Evolutionary conservation across 345 rosid species (phyloP).

Genomic region (Populus deltoides): DNA sequence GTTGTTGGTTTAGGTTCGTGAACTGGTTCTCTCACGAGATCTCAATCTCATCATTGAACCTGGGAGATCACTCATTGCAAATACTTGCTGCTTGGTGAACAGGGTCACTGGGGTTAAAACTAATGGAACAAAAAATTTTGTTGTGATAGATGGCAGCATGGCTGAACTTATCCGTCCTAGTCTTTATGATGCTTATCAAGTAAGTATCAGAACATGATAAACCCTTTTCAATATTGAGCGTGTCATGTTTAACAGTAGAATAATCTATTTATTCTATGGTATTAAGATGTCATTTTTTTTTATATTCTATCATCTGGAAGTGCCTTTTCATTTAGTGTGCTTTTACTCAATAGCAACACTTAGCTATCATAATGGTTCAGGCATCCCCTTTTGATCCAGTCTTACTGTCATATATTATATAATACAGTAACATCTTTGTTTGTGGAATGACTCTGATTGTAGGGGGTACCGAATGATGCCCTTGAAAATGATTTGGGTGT

Average conservation of each 20-base stretch:
- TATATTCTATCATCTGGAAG: not conserved
- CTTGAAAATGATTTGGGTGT: not conserved
- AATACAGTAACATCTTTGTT: not conserved
- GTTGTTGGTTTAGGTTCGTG: slow-evolving; percentile 60
- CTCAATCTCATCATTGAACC: slow-evolving; percentile 91
- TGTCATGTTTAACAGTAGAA: not conserved
- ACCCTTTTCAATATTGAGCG: not conserved
- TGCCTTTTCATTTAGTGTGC: not conserved
- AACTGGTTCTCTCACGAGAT: slow-evolving; percentile 72
- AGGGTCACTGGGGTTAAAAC: slow-evolving; percentile 94
- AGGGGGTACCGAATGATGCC: not conserved
- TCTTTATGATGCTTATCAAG: slow-evolving; percentile 96
- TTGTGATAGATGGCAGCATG: slow-evolving; percentile 98
- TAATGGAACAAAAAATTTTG: slow-evolving; percentile 85
- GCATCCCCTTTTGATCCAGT: not conserved
- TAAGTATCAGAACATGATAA: slow-evolving; percentile 22
- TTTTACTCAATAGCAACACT: not conserved
- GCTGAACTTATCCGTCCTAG: slow-evolving; percentile 98
- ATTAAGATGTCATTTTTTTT: not conserved
- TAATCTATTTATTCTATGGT: not conserved
- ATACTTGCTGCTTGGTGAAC: slow-evolving; percentile 89
- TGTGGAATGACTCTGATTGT: not conserved
- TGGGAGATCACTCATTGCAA: slow-evolving; percentile 93
- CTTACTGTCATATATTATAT: not conserved
- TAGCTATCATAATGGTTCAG: not conserved